Conservation (phyloP, 176 grass and related monocot genomes). For the Elymus sibiricus region DNA sequence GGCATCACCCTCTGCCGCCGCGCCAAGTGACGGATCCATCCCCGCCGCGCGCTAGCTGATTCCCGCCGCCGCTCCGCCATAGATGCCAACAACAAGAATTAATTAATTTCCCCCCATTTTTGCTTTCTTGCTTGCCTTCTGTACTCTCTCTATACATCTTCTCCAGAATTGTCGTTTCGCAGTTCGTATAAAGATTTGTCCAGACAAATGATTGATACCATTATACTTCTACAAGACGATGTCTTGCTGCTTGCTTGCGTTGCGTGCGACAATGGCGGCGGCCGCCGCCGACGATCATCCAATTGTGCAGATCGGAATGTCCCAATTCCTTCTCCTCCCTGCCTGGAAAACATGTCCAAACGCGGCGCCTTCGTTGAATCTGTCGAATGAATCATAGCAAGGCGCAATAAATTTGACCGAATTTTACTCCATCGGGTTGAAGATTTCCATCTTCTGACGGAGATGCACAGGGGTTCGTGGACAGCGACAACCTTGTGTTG, state of each 20-base stretch:
- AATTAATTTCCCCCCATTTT: background rate
- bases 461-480: background rate
- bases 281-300: background rate
- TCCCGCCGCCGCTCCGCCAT: background rate
- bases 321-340: background rate
- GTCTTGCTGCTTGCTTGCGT: background rate
- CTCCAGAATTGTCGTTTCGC: slow-evolving; percentile 7
- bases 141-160: background rate
- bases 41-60: background rate
- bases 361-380: background rate
- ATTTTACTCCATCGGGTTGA: background rate
- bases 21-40: slow-evolving; percentile 30
- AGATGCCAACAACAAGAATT: background rate
- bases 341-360: background rate
- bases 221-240: background rate
- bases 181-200: background rate
- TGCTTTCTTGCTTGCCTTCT: background rate
- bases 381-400: background rate
- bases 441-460: background rate
- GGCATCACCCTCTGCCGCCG: slow-evolving; percentile 90
- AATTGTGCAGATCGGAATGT: background rate
- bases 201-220: background rate
- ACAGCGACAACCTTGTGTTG: background rate
- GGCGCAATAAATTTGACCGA: background rate
- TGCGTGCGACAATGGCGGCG: background rate